Conservation (phyloP, 169 alveolate species). For the Plasmodium blacklocki region DNA sequence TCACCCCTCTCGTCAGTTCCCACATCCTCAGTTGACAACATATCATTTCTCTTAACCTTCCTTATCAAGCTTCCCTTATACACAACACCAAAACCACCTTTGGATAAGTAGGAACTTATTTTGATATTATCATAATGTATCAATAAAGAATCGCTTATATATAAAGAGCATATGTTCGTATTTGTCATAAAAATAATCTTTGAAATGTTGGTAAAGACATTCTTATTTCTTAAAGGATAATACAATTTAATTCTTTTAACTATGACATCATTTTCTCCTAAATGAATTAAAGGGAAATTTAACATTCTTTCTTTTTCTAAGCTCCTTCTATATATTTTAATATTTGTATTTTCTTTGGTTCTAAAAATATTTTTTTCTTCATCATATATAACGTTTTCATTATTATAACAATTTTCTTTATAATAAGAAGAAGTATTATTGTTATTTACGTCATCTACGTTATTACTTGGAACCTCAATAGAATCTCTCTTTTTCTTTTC, state of each 20-base stretch:
- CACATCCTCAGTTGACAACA: neutral
- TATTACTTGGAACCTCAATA: slow-evolving; percentile 1
- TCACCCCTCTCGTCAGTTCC: neutral
- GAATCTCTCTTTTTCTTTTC: slow-evolving; percentile 4
- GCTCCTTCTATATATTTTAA: slow-evolving; percentile 61
- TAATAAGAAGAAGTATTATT: slow-evolving; percentile 23
- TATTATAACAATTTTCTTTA: slow-evolving; percentile 48
- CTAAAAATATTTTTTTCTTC: slow-evolving; percentile 45
- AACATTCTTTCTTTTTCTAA: slow-evolving; percentile 49
- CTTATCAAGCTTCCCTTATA: slow-evolving; percentile 37
- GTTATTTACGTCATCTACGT: slow-evolving; percentile 8
- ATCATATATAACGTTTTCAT: slow-evolving; percentile 65
- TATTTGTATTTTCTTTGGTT: slow-evolving; percentile 69
- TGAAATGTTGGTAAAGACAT: slow-evolving; percentile 55
- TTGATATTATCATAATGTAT: slow-evolving; percentile 50
- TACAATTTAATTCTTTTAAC: slow-evolving; percentile 60
- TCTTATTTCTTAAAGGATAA: slow-evolving; percentile 47
- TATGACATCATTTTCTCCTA: slow-evolving; percentile 67
- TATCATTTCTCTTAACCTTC: slow-evolving; percentile 21
- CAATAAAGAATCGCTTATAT: slow-evolving; percentile 23
- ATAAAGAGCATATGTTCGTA: slow-evolving; percentile 48
- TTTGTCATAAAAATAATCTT: slow-evolving; percentile 68
- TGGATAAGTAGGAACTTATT: slow-evolving; percentile 46
- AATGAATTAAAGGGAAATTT: slow-evolving; percentile 49
- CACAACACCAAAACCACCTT: slow-evolving; percentile 72